phyloP scores from a whole-genome alignment of 176 grass and related monocot species.

The Oryza meridionalis region DNA sequence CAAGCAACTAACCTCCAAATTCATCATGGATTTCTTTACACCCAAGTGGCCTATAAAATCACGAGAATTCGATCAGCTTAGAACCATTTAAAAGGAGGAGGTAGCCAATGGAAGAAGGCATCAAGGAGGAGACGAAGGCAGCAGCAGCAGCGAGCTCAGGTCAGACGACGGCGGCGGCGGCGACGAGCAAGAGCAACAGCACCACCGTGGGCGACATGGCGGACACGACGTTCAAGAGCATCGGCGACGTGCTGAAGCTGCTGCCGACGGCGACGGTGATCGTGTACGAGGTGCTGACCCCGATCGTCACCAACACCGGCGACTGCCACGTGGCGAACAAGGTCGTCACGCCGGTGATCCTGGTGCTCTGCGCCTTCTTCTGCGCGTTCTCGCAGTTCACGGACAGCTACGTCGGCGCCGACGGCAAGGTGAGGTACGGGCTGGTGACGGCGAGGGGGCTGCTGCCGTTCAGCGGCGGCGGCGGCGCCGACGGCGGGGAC shows the following conservation, averaged over 20 bases:
- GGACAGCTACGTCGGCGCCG: conserved; percentile 63
- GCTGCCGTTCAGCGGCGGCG: conserved; percentile 45
- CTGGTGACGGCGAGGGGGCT: conserved; percentile 56
- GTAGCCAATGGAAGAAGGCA: conserved; percentile 40
- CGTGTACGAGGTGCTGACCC: conserved; percentile 69
- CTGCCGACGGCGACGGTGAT: conserved; percentile 73
- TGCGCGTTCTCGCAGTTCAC: conserved; percentile 76
- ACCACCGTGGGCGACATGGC: conserved; percentile 30
- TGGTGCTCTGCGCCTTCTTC: conserved; percentile 43
- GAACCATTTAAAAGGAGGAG: background rate
- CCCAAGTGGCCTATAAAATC: conserved; percentile 32
- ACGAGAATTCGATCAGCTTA: background rate
- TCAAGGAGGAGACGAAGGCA: conserved; percentile 12
- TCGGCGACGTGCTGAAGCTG: conserved; percentile 71
- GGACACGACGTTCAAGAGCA: conserved; percentile 54
- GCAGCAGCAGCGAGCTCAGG: background rate
- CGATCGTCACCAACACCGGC: conserved; percentile 66
- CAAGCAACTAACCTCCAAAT: conserved; percentile 32
- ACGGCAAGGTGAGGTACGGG: conserved; percentile 71
- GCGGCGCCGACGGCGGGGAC: background rate
- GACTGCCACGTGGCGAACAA: conserved; percentile 47
- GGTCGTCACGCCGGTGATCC: conserved; percentile 45
- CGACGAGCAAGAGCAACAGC: background rate
- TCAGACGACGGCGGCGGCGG: background rate
- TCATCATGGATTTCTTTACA: background rate